Base-by-base conservation (phyloP, 2,329 filamentous ascomycete species). In the Ramularia endophylla region DNA sequence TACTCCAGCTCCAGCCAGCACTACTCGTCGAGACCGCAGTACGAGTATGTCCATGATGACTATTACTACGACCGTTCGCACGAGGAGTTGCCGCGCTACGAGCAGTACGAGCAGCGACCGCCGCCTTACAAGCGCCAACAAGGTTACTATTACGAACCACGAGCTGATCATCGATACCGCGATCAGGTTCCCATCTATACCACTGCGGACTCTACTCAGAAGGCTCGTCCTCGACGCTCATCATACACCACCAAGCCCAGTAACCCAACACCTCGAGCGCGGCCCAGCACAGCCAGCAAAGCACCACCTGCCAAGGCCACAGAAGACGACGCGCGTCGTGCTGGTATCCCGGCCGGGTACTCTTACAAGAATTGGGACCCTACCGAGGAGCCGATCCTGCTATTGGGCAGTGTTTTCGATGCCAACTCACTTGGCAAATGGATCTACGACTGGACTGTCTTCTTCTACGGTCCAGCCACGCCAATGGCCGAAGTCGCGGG, bases 391-490 rank as follows among this genome's bases (percentile, higher is more conserved):
- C 92, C 92, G 38, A 95, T 98, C 62, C 82, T 95, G 61, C 78
- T 98, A 18, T 76, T 97, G 16, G 92, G 92, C 37, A 94, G 87
- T 61, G 92, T 97, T 42, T 97, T 97, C 60, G 92, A 97, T 62
- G 87, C 90, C 60, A 95, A 97, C 75, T 95, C 87, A 18, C 76
- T 98, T 20, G 92, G 92, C 59, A 95, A 95, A 69, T 98, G 92
- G 92, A 94, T 98, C 60, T 98, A 95, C 67, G 92, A 97, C 74
- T 98, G 92, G 92, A 95, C 92, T 13, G 87, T 95, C 50, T 95
- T 87, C 70, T 82, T 84, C 63, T 82, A 94, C 54, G 87, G 87
- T 27, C 78, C 87, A 11, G 78, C 78, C 29, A 87, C 85, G 8
- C 86, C 88, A 37, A 86, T 95, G 59, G 80, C 88, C 39, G 88